Percentiles rank a stretch among this genome's conserved stretches.
Conservation (phyloP, 2,329 filamentous ascomycete genomes). For the Bipolaris victoriae region DNA sequence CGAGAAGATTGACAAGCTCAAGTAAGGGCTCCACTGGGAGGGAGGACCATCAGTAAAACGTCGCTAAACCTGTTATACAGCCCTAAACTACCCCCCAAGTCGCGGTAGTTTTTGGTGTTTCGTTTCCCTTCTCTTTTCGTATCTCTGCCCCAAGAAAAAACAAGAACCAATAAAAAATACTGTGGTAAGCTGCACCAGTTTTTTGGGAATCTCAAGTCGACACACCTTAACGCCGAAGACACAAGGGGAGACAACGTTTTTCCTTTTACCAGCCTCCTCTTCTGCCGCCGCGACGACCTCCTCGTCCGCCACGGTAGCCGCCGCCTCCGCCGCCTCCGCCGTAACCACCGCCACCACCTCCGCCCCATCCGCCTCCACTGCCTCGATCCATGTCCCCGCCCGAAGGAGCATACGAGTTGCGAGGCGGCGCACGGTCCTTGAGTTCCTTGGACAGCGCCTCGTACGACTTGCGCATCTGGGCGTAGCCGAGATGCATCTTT, state of each 20-base stretch:
- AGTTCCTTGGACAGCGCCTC: conserved; percentile 87
- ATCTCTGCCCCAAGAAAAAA: background rate
- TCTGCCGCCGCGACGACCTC: conserved; percentile 30
- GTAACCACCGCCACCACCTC: conserved; percentile 26
- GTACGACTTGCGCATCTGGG: conserved; percentile 94
- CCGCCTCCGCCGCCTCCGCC: conserved; percentile 30
- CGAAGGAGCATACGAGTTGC: conserved; percentile 42
- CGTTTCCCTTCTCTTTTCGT: conserved; percentile 12
- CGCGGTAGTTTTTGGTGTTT: conserved; percentile 16
- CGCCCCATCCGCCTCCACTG: conserved; percentile 33
- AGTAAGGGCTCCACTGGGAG: conserved; percentile 10
- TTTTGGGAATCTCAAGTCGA: conserved; percentile 39
- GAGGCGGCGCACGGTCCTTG: conserved; percentile 70
- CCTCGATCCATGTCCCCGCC: conserved; percentile 37
- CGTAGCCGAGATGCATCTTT: conserved; percentile 98
- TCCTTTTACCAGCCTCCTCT: conserved; percentile 38
- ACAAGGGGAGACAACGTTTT: conserved; percentile 12
- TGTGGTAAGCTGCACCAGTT: conserved; percentile 41
- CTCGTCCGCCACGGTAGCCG: conserved; percentile 30
- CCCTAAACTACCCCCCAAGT: conserved; percentile 19
- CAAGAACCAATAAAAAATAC: conserved; percentile 14
- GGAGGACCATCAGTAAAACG: no score
- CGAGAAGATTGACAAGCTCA: conserved; percentile 33
- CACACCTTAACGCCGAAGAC: conserved; percentile 46
- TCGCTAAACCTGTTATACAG: conserved; percentile 34